These are phyloP conservation scores for Fusarium kyushuense DNA, from an alignment of 2,329 filamentous ascomycete genomes.

Conservation along the genomic window DNA sequence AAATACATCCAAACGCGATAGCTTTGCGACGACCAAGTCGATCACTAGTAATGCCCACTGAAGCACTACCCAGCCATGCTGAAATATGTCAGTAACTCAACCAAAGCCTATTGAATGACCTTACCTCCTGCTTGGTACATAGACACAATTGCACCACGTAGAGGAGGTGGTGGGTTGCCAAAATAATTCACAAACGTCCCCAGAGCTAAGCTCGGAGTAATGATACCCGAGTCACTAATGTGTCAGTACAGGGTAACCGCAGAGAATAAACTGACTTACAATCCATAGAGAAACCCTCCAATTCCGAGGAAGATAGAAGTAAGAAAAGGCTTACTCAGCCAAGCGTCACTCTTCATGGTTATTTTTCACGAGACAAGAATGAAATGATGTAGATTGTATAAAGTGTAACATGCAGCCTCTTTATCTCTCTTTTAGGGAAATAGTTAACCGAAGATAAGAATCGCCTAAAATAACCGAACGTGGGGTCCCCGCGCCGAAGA, in stretches of 20 bases:
- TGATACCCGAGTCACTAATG: constrained; percentile 56
- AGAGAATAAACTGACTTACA: constrained; percentile 38
- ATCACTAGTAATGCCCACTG: constrained; percentile 55
- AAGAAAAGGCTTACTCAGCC: constrained; percentile 55
- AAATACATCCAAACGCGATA: constrained; percentile 56
- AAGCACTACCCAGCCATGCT: constrained; percentile 58
- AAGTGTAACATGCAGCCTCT: neutral
- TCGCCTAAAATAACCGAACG: neutral
- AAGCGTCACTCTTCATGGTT: constrained; percentile 47
- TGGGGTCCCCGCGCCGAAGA: constrained; percentile 26
- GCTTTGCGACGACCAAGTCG: constrained; percentile 54
- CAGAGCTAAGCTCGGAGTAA: constrained; percentile 56
- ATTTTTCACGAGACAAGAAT: neutral
- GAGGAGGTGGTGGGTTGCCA: constrained; percentile 50
- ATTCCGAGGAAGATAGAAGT: constrained; percentile 56
- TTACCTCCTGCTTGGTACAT: constrained; percentile 56
- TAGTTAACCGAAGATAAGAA: constrained; percentile 32
- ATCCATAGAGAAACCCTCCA: constrained; percentile 58
- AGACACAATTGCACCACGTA: constrained; percentile 56
- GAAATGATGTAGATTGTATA: neutral
- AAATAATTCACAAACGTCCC: constrained; percentile 54
- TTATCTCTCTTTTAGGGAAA: constrained; percentile 21
- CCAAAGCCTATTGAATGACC: rapidly evolving
- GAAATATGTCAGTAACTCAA: neutral
- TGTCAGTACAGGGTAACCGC: neutral